Percentiles rank a stretch among this genome's conserved stretches.
phyloP scores from a whole-genome alignment of 2,329 filamentous ascomycete species.

The Ciborinia camelliae region DNA sequence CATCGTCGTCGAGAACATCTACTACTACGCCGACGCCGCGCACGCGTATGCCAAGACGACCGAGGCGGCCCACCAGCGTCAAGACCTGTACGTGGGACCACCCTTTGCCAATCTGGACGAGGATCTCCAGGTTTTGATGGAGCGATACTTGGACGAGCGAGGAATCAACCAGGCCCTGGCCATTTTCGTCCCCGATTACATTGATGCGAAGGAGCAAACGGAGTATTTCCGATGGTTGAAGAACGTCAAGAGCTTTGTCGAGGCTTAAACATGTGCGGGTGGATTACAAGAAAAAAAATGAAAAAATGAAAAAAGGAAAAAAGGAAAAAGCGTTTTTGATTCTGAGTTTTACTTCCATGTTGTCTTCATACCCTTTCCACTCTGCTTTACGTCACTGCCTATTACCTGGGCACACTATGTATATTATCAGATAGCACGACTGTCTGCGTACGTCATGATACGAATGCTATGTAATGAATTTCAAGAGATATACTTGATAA shows the following conservation, averaged over 20 bases:
- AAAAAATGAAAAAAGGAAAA: not conserved
- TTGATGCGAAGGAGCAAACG: conserved; percentile 97
- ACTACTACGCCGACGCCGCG: conserved; percentile 76
- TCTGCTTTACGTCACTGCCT: not conserved
- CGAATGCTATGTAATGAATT: conserved; percentile 10
- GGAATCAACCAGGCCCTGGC: conserved; percentile 85
- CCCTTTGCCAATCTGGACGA: conserved; percentile 93
- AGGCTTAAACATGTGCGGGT: conserved; percentile 49
- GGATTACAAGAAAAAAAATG: not conserved
- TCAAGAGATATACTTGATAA: conserved; percentile 6
- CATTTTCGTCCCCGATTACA: conserved; percentile 90
- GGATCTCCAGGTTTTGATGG: conserved; percentile 87
- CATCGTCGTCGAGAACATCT: conserved; percentile 86
- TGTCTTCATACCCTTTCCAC: conserved; percentile 27
- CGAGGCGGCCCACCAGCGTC: conserved; percentile 72
- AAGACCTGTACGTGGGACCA: conserved; percentile 82
- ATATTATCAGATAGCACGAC: conserved; percentile 15
- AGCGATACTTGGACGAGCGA: conserved; percentile 92
- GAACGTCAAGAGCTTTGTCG: conserved; percentile 82
- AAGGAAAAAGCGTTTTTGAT: conserved; percentile 8
- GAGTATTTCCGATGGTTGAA: conserved; percentile 92
- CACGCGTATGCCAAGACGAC: conserved; percentile 73
- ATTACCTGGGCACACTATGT: not conserved
- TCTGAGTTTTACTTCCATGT: conserved; percentile 23
- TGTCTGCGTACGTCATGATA: conserved; percentile 1